Evolutionary conservation across 306 rosid species (phyloP), one percentile per base, ranked within the genome.

Genomic region (Clitoria ternatea): DNA sequence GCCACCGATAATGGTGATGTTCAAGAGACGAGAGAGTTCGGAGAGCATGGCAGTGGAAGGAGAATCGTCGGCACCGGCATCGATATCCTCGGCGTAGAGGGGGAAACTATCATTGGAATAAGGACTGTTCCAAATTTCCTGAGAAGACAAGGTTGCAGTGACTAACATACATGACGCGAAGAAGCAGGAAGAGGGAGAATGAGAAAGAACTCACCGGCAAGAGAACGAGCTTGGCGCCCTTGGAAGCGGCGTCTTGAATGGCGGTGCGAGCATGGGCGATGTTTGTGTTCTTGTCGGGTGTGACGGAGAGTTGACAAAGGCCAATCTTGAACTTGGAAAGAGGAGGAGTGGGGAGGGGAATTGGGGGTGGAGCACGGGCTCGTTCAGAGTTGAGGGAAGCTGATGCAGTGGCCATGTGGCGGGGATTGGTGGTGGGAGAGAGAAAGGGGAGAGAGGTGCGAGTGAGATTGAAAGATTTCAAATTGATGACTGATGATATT

Each of bases 91-190:
- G 0, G 97, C 99, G 43, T 87, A 89, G 55, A 80, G 68, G 0
- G 96, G 97, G 40, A 94, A 91, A 84, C 91, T 71, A 12, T 89
- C 99, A 64, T 87, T 91, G 2, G 96, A 87, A 82, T 91, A 94
- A 2, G 96, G 97, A 45, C 96, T 82, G 35, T 94, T 91, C 99
- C 99, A 94, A 80, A 94, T 89, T 84, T 94, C 99, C 97, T 94
- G 66, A 54, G 3, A 66, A 18, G 69, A 3, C 20, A 57, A 24
- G 11, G 72, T 22, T 1, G 19, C n/a, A 11, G 3, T 53, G 2
- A 65, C 13, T 55, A 44, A 72, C 24, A 72, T 52, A 30, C 35
- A 40, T n/a, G n/a, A n/a, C n/a, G n/a, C n/a, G 0, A 45, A 32
- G 5, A 19, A 29, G 4, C 17, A 37, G 17, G 19, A 42, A 11